Evolutionary conservation across 192 early-diverging fungal genomes (phyloP), one percentile per base, ranked within the genome.

Genomic region (Coemansia sp.): DNA sequence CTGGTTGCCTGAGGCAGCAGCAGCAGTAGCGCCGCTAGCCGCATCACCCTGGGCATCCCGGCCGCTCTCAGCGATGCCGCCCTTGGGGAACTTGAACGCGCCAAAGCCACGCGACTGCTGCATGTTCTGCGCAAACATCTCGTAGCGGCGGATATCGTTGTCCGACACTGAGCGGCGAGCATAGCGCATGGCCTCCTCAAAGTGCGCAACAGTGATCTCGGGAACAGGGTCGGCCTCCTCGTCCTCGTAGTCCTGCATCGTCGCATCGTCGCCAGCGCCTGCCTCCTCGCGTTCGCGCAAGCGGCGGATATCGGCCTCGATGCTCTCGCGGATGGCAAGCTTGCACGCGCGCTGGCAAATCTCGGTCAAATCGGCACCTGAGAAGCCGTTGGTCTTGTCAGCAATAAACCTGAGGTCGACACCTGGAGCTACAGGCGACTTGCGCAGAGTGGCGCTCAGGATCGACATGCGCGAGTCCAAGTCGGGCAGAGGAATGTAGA

Each of bases 81-180:
- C 78, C 78, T 68, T 81, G 65, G 97, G 94, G 90, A 98, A 98
- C 86, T 95, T 97, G 85, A 98, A 98, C 18, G 84, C 84, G 43
- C 92, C 95, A 81, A 95, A 91, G 36, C 97, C 97, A 36, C 93
- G 90, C 33, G 90, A 84, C 80, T 95, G 94, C 79, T 97, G 95
- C 74, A 98, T 81, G 79, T 95, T 98, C 71, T 95, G 94, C 15
- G 97, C 90, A 88, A 98, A 98, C 92, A 97, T 95, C 84, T 98
- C 95, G 81, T 98, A 98, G 81, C 90, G 93, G 72, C 94, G 94
- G 62, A 98, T 95, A 64, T 98, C 97, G 64, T 88, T 93, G 71
- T 97, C 94, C 55, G 87, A 90, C 8, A 98, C 97, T 11, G 91
- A 94, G 57, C 97, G 89, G 54, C 97, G 90, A 24, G 97, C 97